A percentile compares a stretch with the other conserved stretches of the same genome.
phyloP scores from a whole-genome alignment of 2,329 filamentous ascomycete genomes.

The Sporothrix brunneoviolacea region DNA sequence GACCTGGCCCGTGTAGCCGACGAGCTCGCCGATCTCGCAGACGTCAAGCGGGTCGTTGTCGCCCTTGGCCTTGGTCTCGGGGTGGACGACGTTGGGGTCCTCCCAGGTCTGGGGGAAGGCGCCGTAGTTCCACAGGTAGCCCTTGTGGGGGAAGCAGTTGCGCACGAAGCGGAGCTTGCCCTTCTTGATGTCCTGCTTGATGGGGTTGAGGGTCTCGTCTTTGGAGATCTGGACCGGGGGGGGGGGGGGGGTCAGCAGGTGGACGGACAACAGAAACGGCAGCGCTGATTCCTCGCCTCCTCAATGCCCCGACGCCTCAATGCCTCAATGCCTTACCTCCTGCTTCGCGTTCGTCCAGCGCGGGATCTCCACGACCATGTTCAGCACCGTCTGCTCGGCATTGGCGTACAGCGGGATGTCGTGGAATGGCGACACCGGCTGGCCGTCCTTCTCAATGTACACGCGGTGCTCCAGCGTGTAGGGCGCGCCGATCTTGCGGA shows the following conservation, averaged over 20 bases:
- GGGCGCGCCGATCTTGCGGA: slow-evolving; percentile 81
- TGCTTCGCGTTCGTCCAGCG: slow-evolving; percentile 99
- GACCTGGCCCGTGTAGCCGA: slow-evolving; percentile 90
- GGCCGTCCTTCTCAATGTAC: slow-evolving; percentile 96
- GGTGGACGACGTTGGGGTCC: slow-evolving; percentile 91
- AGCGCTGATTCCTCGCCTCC: no score
- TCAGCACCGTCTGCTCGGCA: slow-evolving; percentile 87
- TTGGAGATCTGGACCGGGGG: slow-evolving; percentile 81
- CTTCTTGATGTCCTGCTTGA: slow-evolving; percentile 99
- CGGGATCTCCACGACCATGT: slow-evolving; percentile 99
- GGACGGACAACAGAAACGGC: no score
- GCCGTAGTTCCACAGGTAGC: slow-evolving; percentile 99
- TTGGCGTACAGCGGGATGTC: slow-evolving; percentile 98
- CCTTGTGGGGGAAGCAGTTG: slow-evolving; percentile 99
- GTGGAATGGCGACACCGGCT: slow-evolving; percentile 92
- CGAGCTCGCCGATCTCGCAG: slow-evolving; percentile 98
- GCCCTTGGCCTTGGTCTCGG: slow-evolving; percentile 98
- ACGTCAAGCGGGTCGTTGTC: slow-evolving; percentile 99
- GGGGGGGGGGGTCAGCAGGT: slow-evolving; percentile 10
- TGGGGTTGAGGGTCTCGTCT: slow-evolving; percentile 95
- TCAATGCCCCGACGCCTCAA: no score
- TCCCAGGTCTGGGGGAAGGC: slow-evolving; percentile 99
- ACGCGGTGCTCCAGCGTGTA: slow-evolving; percentile 96
- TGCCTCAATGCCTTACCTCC: slow-evolving; percentile 74
- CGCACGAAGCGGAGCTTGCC: slow-evolving; percentile 98